phyloP scores from a whole-genome alignment of 805 yeast genomes.

The Cephaloascus fragrans region DNA sequence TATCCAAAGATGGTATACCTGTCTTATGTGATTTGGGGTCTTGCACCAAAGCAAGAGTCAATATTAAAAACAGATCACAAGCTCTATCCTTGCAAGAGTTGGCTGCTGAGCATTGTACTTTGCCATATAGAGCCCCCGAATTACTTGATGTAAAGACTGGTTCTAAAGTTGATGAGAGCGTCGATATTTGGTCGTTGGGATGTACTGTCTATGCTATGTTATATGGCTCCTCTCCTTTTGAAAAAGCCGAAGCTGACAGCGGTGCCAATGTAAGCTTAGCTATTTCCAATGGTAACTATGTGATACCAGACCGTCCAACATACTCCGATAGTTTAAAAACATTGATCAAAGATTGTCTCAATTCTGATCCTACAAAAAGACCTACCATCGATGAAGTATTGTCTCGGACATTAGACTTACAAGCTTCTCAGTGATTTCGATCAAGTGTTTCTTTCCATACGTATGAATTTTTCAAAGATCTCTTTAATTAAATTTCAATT shows the following conservation, averaged over 20 bases:
- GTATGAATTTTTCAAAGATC: too few species aligned
- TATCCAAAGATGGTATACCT: constrained; percentile 63
- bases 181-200: constrained; percentile 90
- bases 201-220: constrained; percentile 71
- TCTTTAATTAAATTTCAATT: too few species aligned
- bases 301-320: constrained; percentile 40
- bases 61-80: constrained; percentile 49
- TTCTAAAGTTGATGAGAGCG: constrained; percentile 54
- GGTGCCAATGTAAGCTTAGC: constrained; percentile 81
- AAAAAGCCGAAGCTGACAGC: constrained; percentile 64
- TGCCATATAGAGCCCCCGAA: constrained; percentile 89
- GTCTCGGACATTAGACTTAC: constrained; percentile 34
- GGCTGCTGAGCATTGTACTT: constrained; percentile 77
- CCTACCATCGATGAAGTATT: constrained; percentile 57
- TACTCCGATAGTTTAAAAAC: constrained; percentile 49
- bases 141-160: constrained; percentile 67
- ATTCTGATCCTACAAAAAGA: constrained; percentile 48
- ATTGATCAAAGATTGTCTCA: constrained; percentile 51
- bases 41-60: constrained; percentile 51
- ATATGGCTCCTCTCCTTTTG: constrained; percentile 81
- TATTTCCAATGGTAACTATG: constrained; percentile 55
- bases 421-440: constrained; percentile 10
- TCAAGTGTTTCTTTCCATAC: too few species aligned
- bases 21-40: constrained; percentile 83
- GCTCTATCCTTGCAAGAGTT: constrained; percentile 72